Conservation (phyloP, 177 flowering plant species). For the Vitis hybrid region DNA sequence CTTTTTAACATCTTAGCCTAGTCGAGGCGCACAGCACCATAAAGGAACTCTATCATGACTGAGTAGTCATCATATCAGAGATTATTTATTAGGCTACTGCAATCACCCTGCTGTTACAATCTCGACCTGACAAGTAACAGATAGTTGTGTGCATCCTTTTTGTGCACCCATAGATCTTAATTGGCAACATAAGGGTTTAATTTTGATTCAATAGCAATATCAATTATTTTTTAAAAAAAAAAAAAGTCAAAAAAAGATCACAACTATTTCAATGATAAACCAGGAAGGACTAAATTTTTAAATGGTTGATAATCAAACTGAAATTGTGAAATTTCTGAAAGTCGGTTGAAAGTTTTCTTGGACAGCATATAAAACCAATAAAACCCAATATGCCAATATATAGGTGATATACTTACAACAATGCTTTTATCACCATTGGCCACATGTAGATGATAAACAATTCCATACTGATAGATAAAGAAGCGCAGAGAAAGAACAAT, state of each 20-base stretch:
- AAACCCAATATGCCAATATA: background rate
- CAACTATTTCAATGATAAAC: too few relatives aligned
- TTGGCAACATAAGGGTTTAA: background rate
- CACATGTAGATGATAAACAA: slow-evolving; percentile 80
- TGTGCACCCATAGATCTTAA: background rate
- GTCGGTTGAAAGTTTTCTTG: too few relatives aligned
- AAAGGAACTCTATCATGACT: background rate
- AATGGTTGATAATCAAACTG: slow-evolving; percentile 1
- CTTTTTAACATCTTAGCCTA: background rate
- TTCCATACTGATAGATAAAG: slow-evolving; percentile 91
- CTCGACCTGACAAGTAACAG: background rate
- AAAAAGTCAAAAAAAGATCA: too few relatives aligned
- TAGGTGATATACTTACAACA: slow-evolving; percentile 46
- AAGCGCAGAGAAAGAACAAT: slow-evolving; percentile 81
- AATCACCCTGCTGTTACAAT: background rate
- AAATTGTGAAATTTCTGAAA: background rate
- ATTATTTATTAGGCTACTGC: background rate
- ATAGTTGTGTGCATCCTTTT: background rate
- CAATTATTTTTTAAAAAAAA: too few relatives aligned
- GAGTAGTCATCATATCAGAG: background rate
- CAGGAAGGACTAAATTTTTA: background rate
- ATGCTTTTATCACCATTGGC: slow-evolving; percentile 63
- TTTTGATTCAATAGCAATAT: background rate
- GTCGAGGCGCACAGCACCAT: background rate
- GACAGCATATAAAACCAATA: too few relatives aligned